Evolutionary conservation across 2,329 filamentous ascomycete genomes (phyloP).

Genomic region (Sclerotinia sclerotiorum): DNA sequence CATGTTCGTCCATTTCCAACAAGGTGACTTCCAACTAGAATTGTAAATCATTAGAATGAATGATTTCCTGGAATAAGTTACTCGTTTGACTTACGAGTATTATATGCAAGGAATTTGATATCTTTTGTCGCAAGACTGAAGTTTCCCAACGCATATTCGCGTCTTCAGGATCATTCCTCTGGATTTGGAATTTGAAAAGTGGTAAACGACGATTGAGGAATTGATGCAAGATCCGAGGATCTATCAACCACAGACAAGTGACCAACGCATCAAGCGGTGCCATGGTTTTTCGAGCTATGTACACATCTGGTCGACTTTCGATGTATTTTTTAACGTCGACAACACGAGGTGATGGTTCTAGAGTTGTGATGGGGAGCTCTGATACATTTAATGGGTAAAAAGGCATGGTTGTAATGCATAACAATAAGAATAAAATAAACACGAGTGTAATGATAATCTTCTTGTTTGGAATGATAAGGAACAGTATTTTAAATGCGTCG

Average conservation of each 20-base stretch:
- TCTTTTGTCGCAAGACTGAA: neutral
- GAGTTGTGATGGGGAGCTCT: neutral
- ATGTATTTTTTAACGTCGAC: neutral
- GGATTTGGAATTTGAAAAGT: neutral
- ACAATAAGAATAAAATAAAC: neutral
- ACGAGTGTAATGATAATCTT: neutral
- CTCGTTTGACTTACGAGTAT: neutral
- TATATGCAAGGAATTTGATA: neutral
- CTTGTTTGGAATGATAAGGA: neutral
- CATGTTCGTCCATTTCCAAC: neutral
- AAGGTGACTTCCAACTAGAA: neutral
- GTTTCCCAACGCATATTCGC: neutral
- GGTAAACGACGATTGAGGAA: slow-evolving; percentile 14
- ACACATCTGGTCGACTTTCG: neutral
- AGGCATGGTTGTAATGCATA: neutral
- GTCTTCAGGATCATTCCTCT: neutral
- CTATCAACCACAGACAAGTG: slow-evolving; percentile 7
- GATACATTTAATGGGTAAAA: slow-evolving; percentile 2
- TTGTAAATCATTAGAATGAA: neutral
- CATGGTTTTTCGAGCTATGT: neutral
- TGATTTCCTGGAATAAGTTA: neutral
- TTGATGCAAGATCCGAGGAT: slow-evolving; percentile 9
- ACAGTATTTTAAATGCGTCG: neutral
- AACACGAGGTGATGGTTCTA: slow-evolving; percentile 4
- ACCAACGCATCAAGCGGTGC: slow-evolving; percentile 12